phyloP scores from a whole-genome alignment of 768 basidiomycete genomes.

The Lentinula detonsa region DNA sequence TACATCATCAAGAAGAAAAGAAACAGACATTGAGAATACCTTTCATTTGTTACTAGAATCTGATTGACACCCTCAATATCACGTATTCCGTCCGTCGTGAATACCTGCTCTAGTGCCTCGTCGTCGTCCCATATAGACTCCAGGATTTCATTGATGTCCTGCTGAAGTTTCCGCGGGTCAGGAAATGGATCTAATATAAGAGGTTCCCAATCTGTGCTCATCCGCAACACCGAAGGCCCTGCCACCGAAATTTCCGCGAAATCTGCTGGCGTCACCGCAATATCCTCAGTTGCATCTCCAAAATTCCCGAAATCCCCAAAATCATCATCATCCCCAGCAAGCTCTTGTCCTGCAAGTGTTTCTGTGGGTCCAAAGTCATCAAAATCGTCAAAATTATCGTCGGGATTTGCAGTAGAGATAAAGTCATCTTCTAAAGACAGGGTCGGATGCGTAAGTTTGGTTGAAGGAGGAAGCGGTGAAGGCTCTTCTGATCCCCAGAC shows the following conservation, averaged over 20 bases:
- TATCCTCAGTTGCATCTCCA: constrained; percentile 47
- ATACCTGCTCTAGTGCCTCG: constrained; percentile 37
- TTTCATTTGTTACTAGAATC: constrained; percentile 67
- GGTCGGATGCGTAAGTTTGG: constrained; percentile 15
- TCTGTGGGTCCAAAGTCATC: constrained; percentile 51
- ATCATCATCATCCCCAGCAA: constrained; percentile 59
- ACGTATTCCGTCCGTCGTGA: constrained; percentile 69
- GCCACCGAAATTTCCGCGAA: constrained; percentile 34
- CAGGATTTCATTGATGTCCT: constrained; percentile 61
- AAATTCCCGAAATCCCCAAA: constrained; percentile 90
- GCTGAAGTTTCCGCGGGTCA: constrained; percentile 45
- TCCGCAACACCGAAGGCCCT: constrained; percentile 25
- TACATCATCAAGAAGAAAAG: constrained; percentile 8
- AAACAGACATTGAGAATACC: constrained; percentile 36
- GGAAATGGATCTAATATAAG: constrained; percentile 63
- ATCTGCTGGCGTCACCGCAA: constrained; percentile 18
- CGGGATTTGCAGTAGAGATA: constrained; percentile 14
- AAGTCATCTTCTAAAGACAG: constrained; percentile 8
- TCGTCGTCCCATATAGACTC: constrained; percentile 56
- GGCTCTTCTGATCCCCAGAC: constrained; percentile 60
- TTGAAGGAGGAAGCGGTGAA: constrained; percentile 22
- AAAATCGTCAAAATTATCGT: constrained; percentile 47
- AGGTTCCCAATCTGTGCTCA: constrained; percentile 49
- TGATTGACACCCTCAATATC: constrained; percentile 79
- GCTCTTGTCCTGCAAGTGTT: constrained; percentile 34